Conservation (phyloP, 345 rosid species). For the Carallia brachiata region DNA sequence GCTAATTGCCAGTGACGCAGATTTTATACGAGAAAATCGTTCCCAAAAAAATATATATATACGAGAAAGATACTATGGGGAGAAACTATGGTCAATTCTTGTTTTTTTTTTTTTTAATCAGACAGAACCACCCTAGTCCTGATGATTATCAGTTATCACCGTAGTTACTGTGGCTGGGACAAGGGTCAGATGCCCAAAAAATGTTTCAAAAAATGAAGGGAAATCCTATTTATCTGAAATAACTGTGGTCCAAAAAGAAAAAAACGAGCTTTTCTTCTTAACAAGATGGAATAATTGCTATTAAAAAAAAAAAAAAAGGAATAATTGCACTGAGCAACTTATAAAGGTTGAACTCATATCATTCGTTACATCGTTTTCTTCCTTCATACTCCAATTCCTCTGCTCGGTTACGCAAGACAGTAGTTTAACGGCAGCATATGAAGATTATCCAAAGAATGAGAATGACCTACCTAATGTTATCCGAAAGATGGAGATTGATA, state of each 20-base stretch:
- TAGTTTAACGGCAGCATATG: background rate
- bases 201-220: background rate
- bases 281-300: background rate
- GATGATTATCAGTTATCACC: constrained; percentile 1
- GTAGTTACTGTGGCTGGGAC: background rate
- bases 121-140: constrained; percentile 5
- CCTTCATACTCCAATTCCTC: constrained; percentile 14
- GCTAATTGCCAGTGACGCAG: constrained; percentile 11
- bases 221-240: background rate
- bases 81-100: constrained; percentile 1
- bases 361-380: background rate
- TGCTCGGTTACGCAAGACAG: background rate
- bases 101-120: background rate
- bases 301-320: background rate
- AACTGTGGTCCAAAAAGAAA: background rate
- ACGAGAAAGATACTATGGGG: constrained; percentile 13
- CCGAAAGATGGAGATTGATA: background rate
- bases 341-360: background rate
- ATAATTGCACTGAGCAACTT: background rate
- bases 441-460: background rate
- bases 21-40: constrained; percentile 1
- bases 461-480: constrained; percentile 24
- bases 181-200: background rate
- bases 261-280: background rate
- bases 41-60: background rate